phyloP scores from a whole-genome alignment of 345 rosid species.

The Populus simonii region DNA sequence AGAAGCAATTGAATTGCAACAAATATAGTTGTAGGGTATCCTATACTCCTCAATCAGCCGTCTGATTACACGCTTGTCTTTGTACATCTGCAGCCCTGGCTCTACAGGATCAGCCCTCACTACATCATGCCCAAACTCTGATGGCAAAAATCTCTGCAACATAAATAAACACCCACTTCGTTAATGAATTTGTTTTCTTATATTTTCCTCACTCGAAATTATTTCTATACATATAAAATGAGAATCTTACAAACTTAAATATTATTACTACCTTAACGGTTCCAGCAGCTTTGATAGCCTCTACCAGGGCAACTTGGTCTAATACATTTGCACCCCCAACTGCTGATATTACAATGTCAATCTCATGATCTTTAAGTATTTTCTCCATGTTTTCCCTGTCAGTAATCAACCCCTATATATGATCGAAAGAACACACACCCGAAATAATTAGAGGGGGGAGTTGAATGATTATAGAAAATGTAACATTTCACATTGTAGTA shows the following conservation, averaged over 20 bases:
- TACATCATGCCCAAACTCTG: conserved; percentile 76
- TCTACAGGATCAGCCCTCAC: conserved; percentile 59
- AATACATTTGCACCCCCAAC: conserved; percentile 35
- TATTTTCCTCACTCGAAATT: background rate
- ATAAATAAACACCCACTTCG: background rate
- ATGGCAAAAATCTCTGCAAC: conserved; percentile 62
- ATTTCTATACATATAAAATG: background rate
- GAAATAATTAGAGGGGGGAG: background rate
- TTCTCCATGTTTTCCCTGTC: conserved; percentile 48
- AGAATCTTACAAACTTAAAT: background rate
- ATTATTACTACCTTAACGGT: conserved; percentile 47
- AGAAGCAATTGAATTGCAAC: conserved; percentile 75
- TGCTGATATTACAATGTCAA: conserved; percentile 59
- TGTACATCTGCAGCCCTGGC: conserved; percentile 57
- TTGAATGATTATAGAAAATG: background rate
- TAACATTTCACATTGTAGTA: background rate
- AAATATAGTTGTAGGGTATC: conserved; percentile 57
- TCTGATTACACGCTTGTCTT: conserved; percentile 45
- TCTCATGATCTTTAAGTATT: conserved; percentile 43
- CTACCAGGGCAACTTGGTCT: conserved; percentile 44
- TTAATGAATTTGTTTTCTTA: background rate
- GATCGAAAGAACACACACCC: background rate
- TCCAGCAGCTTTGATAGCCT: conserved; percentile 54
- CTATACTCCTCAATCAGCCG: conserved; percentile 36
- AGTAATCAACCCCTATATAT: conserved; percentile 36